Evolutionary conservation across 768 basidiomycete genomes (phyloP).

Genomic region (Auricularia sp.): DNA sequence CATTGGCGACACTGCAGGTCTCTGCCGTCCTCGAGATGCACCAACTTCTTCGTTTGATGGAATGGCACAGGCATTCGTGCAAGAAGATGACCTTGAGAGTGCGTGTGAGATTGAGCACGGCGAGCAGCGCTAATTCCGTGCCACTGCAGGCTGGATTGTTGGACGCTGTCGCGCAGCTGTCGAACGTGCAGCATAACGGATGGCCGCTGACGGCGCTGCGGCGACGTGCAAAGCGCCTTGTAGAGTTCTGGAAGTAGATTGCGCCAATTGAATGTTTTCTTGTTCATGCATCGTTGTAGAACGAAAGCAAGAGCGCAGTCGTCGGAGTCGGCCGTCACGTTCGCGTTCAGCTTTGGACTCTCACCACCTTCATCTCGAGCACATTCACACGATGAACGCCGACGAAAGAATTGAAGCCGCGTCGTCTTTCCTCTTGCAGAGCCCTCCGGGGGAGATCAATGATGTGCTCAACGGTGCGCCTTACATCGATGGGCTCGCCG

Average conservation of each 20-base stretch:
- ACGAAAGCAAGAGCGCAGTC: not conserved
- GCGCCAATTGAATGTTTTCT: not conserved
- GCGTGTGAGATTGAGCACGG: no score
- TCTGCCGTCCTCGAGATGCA: no score
- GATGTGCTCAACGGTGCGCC: constrained; percentile 79
- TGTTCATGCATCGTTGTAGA: not conserved
- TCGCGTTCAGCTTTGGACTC: not conserved
- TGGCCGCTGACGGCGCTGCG: no score
- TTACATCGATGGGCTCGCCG: not conserved
- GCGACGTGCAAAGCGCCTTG: not conserved
- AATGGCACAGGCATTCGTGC: no score
- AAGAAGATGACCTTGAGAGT: no score
- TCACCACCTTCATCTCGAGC: not conserved
- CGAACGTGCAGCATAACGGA: no score
- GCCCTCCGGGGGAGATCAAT: constrained; percentile 94
- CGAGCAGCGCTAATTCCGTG: no score
- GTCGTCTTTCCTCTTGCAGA: constrained; percentile 73
- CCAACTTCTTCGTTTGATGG: no score
- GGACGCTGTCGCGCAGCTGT: no score
- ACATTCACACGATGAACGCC: constrained; percentile 38
- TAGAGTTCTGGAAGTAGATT: not conserved
- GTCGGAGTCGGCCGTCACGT: not conserved
- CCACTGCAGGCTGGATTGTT: no score
- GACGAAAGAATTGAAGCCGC: constrained; percentile 61
- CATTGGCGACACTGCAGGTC: no score